phyloP scores from a whole-genome alignment of 169 alveolate species.

The Hepatocystis sp. region DNA sequence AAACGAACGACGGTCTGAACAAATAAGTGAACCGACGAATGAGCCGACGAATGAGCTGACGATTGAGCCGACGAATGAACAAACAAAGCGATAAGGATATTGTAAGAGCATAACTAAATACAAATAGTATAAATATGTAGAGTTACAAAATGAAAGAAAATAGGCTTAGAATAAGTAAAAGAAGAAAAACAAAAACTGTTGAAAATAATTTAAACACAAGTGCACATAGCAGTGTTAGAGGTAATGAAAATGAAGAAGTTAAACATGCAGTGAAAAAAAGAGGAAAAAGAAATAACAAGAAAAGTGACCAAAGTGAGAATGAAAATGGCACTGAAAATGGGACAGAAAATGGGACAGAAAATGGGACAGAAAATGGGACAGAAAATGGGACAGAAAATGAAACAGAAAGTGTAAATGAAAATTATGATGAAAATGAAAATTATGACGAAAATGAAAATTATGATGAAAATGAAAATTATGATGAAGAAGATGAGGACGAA shows the following conservation, averaged over 20 bases:
- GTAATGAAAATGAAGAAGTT: conserved; percentile 32
- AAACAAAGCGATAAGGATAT: not conserved
- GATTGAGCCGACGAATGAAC: not conserved
- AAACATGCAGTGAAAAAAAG: conserved; percentile 49
- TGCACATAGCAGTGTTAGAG: not conserved
- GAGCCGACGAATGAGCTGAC: conserved; percentile 1
- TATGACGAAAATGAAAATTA: conserved; percentile 2
- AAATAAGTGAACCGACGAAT: not conserved
- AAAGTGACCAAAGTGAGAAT: not conserved
- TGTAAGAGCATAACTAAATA: not conserved
- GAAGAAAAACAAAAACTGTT: not conserved
- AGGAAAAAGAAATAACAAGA: conserved; percentile 13
- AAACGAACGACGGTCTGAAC: not conserved
- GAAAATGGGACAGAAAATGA: conserved; percentile 1
- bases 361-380: conserved; percentile 1
- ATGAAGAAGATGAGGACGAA: conserved; percentile 14
- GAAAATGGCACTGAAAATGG: not conserved
- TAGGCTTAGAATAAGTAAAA: not conserved
- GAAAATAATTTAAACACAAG: not conserved
- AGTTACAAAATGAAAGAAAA: conserved; percentile 3
- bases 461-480: conserved; percentile 6
- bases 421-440: conserved; percentile 9
- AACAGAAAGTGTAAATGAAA: conserved; percentile 11
- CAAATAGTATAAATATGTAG: not conserved
- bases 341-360: not conserved